Conservation (phyloP, 331 rosid genomes). For the Saraca asoca region DNA sequence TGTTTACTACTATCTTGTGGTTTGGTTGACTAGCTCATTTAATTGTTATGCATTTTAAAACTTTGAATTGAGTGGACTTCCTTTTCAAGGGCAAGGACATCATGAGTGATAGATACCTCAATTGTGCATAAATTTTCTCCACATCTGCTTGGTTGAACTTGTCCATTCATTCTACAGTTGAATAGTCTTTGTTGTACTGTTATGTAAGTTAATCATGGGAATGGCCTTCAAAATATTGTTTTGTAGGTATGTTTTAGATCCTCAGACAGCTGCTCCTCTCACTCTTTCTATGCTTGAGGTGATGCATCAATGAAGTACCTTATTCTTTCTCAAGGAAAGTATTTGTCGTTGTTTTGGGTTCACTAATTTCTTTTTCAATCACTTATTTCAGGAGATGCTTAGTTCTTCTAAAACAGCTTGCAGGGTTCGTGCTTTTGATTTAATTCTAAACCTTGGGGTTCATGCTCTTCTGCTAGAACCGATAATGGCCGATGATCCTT, state of each 20-base stretch:
- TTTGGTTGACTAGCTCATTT: conserved; percentile 5
- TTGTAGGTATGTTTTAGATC: conserved; percentile 90
- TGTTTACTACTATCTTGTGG: background rate
- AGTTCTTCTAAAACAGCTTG: conserved; percentile 76
- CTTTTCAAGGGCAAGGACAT: conserved; percentile 3
- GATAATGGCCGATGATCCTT: conserved; percentile 55
- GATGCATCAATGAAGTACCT: conserved; percentile 34
- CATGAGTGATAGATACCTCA: conserved; percentile 24
- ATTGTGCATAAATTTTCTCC: conserved; percentile 6
- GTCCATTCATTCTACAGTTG: conserved; percentile 33
- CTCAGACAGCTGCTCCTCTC: conserved; percentile 95
- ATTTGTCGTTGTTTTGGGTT: conserved; percentile 8
- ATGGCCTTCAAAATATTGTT: conserved; percentile 36
- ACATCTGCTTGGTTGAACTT: conserved; percentile 29
- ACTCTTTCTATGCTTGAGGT: conserved; percentile 98
- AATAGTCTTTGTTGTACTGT: conserved; percentile 23
- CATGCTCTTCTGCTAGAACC: conserved; percentile 98
- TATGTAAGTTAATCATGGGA: conserved; percentile 31
- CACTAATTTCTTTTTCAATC: conserved; percentile 33
- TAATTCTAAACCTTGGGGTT: conserved; percentile 96
- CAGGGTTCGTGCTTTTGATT: conserved; percentile 94
- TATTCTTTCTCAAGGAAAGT: conserved; percentile 6
- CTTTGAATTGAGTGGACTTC: conserved; percentile 18
- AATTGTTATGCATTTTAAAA: conserved; percentile 13
- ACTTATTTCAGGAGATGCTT: conserved; percentile 79